phyloP scores from a whole-genome alignment of 768 basidiomycete species.

The Butyriboletus loyo region DNA sequence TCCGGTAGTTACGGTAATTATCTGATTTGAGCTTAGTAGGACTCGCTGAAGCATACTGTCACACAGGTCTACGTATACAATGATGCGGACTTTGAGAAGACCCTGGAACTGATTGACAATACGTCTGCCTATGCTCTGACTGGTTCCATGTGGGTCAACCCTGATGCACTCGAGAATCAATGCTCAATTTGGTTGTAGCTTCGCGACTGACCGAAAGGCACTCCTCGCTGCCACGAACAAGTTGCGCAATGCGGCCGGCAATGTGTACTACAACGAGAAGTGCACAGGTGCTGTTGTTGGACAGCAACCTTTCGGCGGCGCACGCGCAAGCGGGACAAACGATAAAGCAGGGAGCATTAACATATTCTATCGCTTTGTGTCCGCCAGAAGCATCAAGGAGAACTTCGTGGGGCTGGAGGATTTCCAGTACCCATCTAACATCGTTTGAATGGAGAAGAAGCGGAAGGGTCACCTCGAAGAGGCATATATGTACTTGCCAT shows the following conservation, averaged over 20 bases:
- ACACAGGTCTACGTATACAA: conserved; percentile 81
- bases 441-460: conserved; percentile 42
- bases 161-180: background rate
- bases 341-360: conserved; percentile 91
- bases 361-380: conserved; percentile 79
- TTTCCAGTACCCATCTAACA: conserved; percentile 85
- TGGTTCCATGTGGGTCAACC: conserved; percentile 75
- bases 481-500: background rate
- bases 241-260: conserved; percentile 90
- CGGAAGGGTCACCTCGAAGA: background rate
- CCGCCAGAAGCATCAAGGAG: conserved; percentile 94
- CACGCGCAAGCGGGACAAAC: conserved; percentile 90
- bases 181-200: conserved; percentile 45
- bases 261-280: conserved; percentile 97
- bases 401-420: conserved; percentile 84
- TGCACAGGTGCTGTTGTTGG: conserved; percentile 98
- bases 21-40: conserved; percentile 9
- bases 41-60: background rate
- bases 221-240: conserved; percentile 76
- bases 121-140: conserved; percentile 90
- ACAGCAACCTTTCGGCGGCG: conserved; percentile 97
- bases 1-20: conserved; percentile 79
- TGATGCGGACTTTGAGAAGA: conserved; percentile 83
- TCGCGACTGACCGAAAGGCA: conserved; percentile 76
- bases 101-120: conserved; percentile 79